These are phyloP conservation scores for Tilletia caries DNA, from an alignment of 1,284 basidiomycete species.

Conservation along the genomic window DNA sequence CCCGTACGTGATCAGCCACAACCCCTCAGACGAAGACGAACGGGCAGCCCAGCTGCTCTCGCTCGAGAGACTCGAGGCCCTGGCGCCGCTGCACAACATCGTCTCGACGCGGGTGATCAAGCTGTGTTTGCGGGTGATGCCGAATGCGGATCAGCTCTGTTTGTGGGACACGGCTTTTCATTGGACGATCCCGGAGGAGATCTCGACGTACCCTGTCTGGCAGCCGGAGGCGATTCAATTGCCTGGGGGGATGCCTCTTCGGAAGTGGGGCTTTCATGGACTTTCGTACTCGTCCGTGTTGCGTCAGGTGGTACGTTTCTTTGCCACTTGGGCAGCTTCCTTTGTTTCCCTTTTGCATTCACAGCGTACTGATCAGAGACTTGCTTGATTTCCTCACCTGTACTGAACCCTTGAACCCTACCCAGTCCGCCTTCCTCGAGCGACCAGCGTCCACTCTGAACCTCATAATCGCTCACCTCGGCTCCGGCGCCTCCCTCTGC, in stretches of 20 bases:
- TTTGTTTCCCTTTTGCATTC: not conserved
- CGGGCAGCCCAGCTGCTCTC: slow-evolving; percentile 11
- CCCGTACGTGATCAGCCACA: slow-evolving; percentile 14
- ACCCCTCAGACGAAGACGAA: not conserved
- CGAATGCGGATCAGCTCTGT: slow-evolving; percentile 15
- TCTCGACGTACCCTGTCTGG: slow-evolving; percentile 16
- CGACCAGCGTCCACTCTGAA: slow-evolving; percentile 14
- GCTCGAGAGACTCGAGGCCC: slow-evolving; percentile 19
- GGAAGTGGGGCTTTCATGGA: slow-evolving; percentile 28
- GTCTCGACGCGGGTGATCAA: slow-evolving; percentile 21
- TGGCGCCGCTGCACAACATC: slow-evolving; percentile 29
- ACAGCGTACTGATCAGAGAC: not conserved
- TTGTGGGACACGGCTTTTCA: slow-evolving; percentile 29
- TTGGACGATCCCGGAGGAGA: slow-evolving; percentile 18
- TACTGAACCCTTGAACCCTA: not conserved
- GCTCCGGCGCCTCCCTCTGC: slow-evolving; percentile 23
- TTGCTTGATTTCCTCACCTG: too few relatives aligned
- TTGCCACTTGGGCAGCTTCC: not conserved
- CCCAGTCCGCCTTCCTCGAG: slow-evolving; percentile 8
- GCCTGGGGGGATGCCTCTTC: slow-evolving; percentile 23
- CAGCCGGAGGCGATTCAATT: slow-evolving; percentile 3
- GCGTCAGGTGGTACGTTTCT: slow-evolving; percentile 11
- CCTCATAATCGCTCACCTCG: slow-evolving; percentile 27
- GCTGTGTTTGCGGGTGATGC: slow-evolving; percentile 16
- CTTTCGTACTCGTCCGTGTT: slow-evolving; percentile 22